Percentiles rank a stretch among this genome's conserved stretches.
phyloP scores from a whole-genome alignment of 805 yeast species.

The Candida odintsovae region DNA sequence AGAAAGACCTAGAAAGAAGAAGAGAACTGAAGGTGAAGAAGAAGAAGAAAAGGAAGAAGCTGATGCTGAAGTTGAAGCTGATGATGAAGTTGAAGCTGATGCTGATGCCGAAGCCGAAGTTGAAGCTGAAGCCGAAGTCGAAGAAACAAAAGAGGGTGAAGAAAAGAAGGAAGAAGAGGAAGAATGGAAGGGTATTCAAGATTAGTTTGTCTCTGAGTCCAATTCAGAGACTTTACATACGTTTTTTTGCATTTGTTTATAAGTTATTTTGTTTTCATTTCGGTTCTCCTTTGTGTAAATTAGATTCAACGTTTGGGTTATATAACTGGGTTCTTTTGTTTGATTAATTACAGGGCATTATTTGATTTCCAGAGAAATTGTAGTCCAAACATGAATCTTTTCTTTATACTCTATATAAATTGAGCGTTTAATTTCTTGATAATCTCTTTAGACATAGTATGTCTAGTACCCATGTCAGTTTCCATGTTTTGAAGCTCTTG shows the following conservation, averaged over 20 bases:
- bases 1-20: constrained; percentile 30
- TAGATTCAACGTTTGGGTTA: background rate
- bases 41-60: constrained; percentile 8
- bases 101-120: too few relatives aligned
- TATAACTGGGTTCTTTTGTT: background rate
- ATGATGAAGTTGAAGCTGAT: constrained; percentile 12
- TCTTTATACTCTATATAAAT: background rate
- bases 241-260: background rate
- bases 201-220: background rate
- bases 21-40: constrained; percentile 21
- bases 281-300: background rate
- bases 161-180: constrained; percentile 4
- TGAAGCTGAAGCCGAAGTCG: constrained; percentile 12
- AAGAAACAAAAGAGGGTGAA: constrained; percentile 18
- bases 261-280: background rate
- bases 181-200: constrained; percentile 1
- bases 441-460: background rate
- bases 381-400: background rate
- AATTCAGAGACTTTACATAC: background rate
- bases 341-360: background rate
- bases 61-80: constrained; percentile 6
- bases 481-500: background rate
- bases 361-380: background rate
- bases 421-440: background rate
- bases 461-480: background rate